A percentile compares a stretch with the other conserved stretches of the same genome.
phyloP scores from a whole-genome alignment of 495 filamentous ascomycete genomes.

The Corynascus novoguineensis region DNA sequence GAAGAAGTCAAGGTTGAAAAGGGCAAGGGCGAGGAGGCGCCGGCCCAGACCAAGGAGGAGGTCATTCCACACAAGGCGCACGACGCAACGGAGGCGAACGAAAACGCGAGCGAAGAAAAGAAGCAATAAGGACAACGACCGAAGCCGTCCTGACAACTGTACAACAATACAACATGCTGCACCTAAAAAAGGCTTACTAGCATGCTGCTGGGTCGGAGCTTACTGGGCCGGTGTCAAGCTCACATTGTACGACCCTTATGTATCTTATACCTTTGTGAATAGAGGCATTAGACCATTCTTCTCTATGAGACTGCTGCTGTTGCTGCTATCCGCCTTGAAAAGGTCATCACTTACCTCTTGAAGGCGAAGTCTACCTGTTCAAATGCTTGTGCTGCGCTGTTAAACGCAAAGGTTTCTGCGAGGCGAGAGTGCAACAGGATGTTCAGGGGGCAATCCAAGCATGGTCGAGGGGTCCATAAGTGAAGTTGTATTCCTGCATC shows the following conservation, averaged over 20 bases:
- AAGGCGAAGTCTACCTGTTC: no score
- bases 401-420: no score
- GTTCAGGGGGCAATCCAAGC: background rate
- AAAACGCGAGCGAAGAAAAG: conserved; percentile 24
- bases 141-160: background rate
- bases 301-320: no score
- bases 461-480: no score
- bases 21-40: conserved; percentile 6
- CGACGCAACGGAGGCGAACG: conserved; percentile 29
- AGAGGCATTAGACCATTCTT: conserved; percentile 7
- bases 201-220: conserved; percentile 6
- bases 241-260: conserved; percentile 16
- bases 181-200: background rate
- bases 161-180: background rate
- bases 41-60: conserved; percentile 10
- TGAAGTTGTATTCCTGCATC: no score
- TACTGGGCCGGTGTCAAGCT: background rate
- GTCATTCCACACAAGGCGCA: conserved; percentile 19
- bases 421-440: background rate
- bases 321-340: background rate
- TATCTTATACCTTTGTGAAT: conserved; percentile 4
- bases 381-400: no score
- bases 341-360: no score
- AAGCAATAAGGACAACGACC: conserved; percentile 12
- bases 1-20: background rate